A percentile compares a stretch with the other conserved stretches of the same genome.
phyloP scores from a whole-genome alignment of 2,329 filamentous ascomycete species.

The Clathrospora elynae region DNA sequence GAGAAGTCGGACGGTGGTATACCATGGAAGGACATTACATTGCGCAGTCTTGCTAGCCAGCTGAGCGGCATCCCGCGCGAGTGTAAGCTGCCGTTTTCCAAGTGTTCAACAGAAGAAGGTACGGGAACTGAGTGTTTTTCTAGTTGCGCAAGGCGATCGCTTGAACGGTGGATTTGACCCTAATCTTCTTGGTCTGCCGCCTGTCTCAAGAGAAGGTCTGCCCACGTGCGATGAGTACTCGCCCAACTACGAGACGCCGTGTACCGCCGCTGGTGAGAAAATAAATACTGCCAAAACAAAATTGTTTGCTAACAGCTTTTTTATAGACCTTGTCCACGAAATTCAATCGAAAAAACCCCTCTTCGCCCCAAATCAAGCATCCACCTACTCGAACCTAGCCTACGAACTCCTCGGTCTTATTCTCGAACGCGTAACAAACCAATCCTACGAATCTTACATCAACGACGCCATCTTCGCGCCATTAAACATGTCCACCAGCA shows the following conservation, averaged over 20 bases:
- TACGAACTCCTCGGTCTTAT: conserved; percentile 51
- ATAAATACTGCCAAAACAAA: neutral
- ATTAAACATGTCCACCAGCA: conserved; percentile 39
- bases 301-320: conserved; percentile 7
- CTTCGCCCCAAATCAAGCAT: conserved; percentile 52
- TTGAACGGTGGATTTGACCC: conserved; percentile 27
- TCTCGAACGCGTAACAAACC: conserved; percentile 46
- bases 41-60: conserved; percentile 52
- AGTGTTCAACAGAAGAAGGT: conserved; percentile 29
- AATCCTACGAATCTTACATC: conserved; percentile 49
- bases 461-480: conserved; percentile 48
- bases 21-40: conserved; percentile 51
- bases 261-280: conserved; percentile 28
- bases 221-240: conserved; percentile 46
- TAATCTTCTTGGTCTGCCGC: conserved; percentile 43
- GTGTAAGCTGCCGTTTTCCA: conserved; percentile 26
- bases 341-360: conserved; percentile 42
- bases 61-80: conserved; percentile 51
- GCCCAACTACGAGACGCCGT: conserved; percentile 37
- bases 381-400: conserved; percentile 51
- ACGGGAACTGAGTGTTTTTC: conserved; percentile 25
- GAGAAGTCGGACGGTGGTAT: conserved; percentile 37
- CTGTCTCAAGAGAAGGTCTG: conserved; percentile 38
- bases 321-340: conserved; percentile 40
- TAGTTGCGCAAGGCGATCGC: conserved; percentile 39